A percentile compares a stretch with the other conserved stretches of the same genome.
phyloP scores from a whole-genome alignment of 1,284 basidiomycete genomes.

The Melampsora americana region DNA sequence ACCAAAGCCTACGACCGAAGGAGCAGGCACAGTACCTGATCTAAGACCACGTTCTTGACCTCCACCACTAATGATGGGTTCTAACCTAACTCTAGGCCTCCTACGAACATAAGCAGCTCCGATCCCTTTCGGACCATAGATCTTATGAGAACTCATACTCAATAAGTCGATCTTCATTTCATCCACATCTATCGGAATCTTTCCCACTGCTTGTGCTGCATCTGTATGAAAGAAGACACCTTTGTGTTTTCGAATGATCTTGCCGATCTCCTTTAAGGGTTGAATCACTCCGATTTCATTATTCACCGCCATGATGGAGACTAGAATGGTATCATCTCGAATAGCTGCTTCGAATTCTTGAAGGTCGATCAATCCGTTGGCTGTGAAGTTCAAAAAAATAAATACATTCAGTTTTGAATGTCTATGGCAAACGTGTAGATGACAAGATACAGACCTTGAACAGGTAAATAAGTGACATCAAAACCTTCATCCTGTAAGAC shows the following conservation, averaged over 20 bases:
- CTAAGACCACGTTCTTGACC: slow-evolving; percentile 95
- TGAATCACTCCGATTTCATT: slow-evolving; percentile 99
- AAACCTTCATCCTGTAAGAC: slow-evolving; percentile 94
- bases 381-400: not conserved
- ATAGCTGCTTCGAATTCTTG: slow-evolving; percentile 74
- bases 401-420: not conserved
- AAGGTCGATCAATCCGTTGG: slow-evolving; percentile 78
- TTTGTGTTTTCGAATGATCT: slow-evolving; percentile 61
- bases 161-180: slow-evolving; percentile 92
- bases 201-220: slow-evolving; percentile 87
- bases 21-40: slow-evolving; percentile 87
- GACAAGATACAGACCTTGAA: slow-evolving; percentile 58
- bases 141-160: slow-evolving; percentile 94
- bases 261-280: slow-evolving; percentile 91
- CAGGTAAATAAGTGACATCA: slow-evolving; percentile 94
- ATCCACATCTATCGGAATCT: slow-evolving; percentile 87
- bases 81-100: slow-evolving; percentile 85
- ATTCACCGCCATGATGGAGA: slow-evolving; percentile 98
- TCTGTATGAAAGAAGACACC: slow-evolving; percentile 91
- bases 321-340: slow-evolving; percentile 73
- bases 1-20: slow-evolving; percentile 85
- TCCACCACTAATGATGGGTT: slow-evolving; percentile 92
- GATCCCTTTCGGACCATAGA: slow-evolving; percentile 97
- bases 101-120: slow-evolving; percentile 92
- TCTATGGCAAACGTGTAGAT: not conserved